phyloP scores from a whole-genome alignment of 345 rosid species.

The Mercurialis annua region DNA sequence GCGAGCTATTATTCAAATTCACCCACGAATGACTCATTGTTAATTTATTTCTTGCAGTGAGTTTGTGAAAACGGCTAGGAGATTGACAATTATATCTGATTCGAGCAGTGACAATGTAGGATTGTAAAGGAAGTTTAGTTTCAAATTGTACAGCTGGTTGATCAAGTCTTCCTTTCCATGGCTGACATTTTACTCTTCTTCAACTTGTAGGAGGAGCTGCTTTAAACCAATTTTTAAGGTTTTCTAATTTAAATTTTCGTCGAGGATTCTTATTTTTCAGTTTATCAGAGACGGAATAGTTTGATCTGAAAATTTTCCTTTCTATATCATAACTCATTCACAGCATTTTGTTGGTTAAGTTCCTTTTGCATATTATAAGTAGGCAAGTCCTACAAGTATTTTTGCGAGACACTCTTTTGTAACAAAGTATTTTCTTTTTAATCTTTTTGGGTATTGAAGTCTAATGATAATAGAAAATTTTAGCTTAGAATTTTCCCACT shows the following conservation, averaged over 20 bases:
- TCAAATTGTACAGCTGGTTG: slow-evolving; percentile 45
- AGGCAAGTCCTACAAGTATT: slow-evolving; percentile 14
- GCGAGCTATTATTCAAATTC: neutral
- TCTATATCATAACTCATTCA: neutral
- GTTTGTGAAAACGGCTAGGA: slow-evolving; percentile 45
- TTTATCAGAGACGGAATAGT: slow-evolving; percentile 6
- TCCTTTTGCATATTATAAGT: neutral
- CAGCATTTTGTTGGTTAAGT: neutral
- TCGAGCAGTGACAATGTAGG: slow-evolving; percentile 50
- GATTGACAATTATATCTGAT: slow-evolving; percentile 52
- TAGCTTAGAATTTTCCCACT: no score
- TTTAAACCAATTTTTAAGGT: slow-evolving; percentile 14
- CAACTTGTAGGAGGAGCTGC: slow-evolving; percentile 19
- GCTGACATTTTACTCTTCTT: slow-evolving; percentile 26
- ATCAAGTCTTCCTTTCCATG: slow-evolving; percentile 16
- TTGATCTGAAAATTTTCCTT: slow-evolving; percentile 8
- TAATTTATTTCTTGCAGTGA: slow-evolving; percentile 36
- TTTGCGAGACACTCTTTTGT: slow-evolving; percentile 13
- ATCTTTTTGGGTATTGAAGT: neutral
- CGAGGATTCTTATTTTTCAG: slow-evolving; percentile 15
- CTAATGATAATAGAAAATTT: neutral
- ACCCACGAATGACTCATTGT: neutral
- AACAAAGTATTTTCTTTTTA: neutral
- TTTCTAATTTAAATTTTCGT: slow-evolving; percentile 12
- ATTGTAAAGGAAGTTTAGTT: slow-evolving; percentile 25